Base-by-base conservation (phyloP, 441 rosid genomes). In the Adansonia grandidieri region DNA sequence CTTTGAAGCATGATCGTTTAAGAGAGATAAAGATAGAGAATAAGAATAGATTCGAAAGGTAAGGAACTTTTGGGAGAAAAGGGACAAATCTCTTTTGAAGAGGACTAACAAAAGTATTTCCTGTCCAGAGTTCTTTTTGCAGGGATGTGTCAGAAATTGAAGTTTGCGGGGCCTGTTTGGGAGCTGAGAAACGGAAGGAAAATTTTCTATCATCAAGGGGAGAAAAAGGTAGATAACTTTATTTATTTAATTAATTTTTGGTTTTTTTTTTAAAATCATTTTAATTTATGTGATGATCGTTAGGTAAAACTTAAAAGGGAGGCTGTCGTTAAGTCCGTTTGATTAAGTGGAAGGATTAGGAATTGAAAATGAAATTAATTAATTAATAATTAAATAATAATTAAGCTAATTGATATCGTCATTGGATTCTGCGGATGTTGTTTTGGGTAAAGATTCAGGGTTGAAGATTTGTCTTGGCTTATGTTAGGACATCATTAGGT, bases 1-100 rank as follows among this genome's bases (percentile, higher is more conserved):
- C 93, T 89, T 76, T 88, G 93, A 82, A 91, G 90, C 93, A 91
- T 89, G 86, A 83, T 84, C 83, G 80, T 42, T 44, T 78, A 75
- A 60, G 63, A 57, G 13, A 50, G 78, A 42, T 3, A 20, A 40
- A 40, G 14, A 19, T 65, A 67, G 53, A 61, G 79, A 73, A 71
- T 73, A 76, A 42, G 63, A 61, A 61, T 75, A 86, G 89, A 86
- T 83, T 86, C 88, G 85, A 80, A 82, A 85, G 57, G 72, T 32
- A 70, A 79, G 71, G 82, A 86, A 83, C 81, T 83, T 85, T 80
- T 14, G 73, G 73, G 57, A 56, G 82, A 75, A 82, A 84, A 78
- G 76, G 79, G 89, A 90, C 89, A 89, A 87, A 82, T 64, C 19
- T 53, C 63, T 53, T 75, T 82, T 73, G 67, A 28, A 47, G 78